Percentiles rank a stretch among this genome's conserved stretches.
These are phyloP conservation scores for Kodamaea hsintzibuensis DNA, from an alignment of 805 yeast species.

Conservation along the genomic window DNA sequence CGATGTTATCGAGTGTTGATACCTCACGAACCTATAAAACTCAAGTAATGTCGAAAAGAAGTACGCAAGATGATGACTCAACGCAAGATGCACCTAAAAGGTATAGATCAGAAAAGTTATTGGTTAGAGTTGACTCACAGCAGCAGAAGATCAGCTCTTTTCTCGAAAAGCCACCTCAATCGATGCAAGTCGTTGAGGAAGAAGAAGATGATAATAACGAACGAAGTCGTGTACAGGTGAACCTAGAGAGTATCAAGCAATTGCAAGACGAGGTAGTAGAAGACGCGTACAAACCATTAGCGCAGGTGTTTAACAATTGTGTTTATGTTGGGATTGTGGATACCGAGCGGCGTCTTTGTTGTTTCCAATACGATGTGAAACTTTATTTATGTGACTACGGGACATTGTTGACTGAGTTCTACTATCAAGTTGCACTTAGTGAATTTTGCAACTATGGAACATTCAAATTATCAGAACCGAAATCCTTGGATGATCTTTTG, in stretches of 20 bases:
- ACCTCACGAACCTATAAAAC: constrained; percentile 67
- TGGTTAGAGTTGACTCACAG: constrained; percentile 69
- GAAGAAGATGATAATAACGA: neutral
- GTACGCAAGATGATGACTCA: neutral
- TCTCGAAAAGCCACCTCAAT: neutral
- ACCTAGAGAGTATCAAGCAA: constrained; percentile 57
- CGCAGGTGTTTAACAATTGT: constrained; percentile 66
- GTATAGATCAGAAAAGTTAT: constrained; percentile 58
- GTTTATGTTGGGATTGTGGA: constrained; percentile 86
- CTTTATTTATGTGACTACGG: constrained; percentile 81
- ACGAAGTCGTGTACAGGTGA: constrained; percentile 37
- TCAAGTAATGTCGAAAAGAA: constrained; percentile 25
- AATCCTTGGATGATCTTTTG: constrained; percentile 34
- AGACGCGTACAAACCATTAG: constrained; percentile 51
- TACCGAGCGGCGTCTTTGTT: constrained; percentile 61
- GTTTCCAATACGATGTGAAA: constrained; percentile 82
- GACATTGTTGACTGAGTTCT: constrained; percentile 62
- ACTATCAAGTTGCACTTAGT: constrained; percentile 76
- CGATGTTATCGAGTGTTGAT: constrained; percentile 56
- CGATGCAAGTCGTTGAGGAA: neutral
- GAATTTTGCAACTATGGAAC: constrained; percentile 83
- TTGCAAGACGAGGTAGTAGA: constrained; percentile 54
- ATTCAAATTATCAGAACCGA: constrained; percentile 23
- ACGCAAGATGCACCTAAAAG: constrained; percentile 21
- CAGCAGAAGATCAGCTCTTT: constrained; percentile 45